phyloP scores from a whole-genome alignment of 176 grass and related monocot genomes.

The Phyllostachys edulis region DNA sequence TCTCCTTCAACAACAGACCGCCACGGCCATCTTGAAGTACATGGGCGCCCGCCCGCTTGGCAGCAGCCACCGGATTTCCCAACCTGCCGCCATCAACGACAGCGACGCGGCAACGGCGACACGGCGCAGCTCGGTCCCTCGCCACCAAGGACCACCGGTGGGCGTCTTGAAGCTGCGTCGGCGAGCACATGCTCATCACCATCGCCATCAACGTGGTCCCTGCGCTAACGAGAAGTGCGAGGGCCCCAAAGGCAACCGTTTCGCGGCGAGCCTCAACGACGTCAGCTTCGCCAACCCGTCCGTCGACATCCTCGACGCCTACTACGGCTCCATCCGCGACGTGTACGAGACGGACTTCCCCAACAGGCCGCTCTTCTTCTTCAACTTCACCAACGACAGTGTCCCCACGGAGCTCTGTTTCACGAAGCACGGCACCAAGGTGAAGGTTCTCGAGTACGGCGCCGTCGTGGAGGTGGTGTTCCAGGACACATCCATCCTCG shows the following conservation, averaged over 20 bases:
- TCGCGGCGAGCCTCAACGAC: slow-evolving; percentile 52
- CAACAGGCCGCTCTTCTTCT: slow-evolving; percentile 38
- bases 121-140: slow-evolving; percentile 27
- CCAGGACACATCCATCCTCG: slow-evolving; percentile 29
- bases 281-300: slow-evolving; percentile 29
- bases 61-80: slow-evolving; percentile 1
- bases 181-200: slow-evolving; percentile 33
- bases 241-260: not conserved
- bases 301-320: slow-evolving; percentile 39
- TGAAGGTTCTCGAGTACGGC: slow-evolving; percentile 69
- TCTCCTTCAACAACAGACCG: slow-evolving; percentile 5
- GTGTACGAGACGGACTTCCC: slow-evolving; percentile 54
- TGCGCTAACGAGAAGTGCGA: not conserved
- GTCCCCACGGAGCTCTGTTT: not conserved
- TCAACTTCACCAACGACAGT: slow-evolving; percentile 39
- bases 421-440: slow-evolving; percentile 48
- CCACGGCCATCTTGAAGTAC: slow-evolving; percentile 44
- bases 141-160: not conserved
- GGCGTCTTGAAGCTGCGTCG: not conserved
- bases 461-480: slow-evolving; percentile 44
- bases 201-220: not conserved
- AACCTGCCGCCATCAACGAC: slow-evolving; percentile 14
- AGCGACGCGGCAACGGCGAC: not conserved
- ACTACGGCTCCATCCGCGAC: not conserved
- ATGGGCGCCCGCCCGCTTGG: too few relatives aligned